These are phyloP conservation scores for Suhomyces maxii DNA, from an alignment of 1,139 yeast species.

Conservation along the genomic window DNA sequence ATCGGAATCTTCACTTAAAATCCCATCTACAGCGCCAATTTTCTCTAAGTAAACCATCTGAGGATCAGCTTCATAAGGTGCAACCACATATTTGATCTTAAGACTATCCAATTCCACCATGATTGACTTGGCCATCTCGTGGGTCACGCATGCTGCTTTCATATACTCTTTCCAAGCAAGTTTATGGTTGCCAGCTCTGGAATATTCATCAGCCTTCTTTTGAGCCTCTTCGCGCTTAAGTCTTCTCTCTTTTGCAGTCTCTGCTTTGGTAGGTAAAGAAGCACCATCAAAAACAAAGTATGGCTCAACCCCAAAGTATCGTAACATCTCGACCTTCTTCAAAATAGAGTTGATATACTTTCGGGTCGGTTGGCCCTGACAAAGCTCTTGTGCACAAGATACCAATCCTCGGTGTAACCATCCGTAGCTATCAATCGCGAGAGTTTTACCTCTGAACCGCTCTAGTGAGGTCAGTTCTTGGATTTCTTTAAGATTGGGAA, in stretches of 20 bases:
- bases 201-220: conserved; percentile 51
- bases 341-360: conserved; percentile 61
- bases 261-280: conserved; percentile 72
- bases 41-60: conserved; percentile 91
- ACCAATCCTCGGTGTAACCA: conserved; percentile 92
- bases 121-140: conserved; percentile 85
- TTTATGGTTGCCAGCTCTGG: conserved; percentile 52
- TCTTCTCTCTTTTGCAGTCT: conserved; percentile 68
- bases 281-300: conserved; percentile 96
- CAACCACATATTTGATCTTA: conserved; percentile 74
- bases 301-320: conserved; percentile 71
- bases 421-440: conserved; percentile 94
- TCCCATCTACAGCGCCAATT: conserved; percentile 74
- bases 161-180: conserved; percentile 69
- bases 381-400: conserved; percentile 82
- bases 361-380: conserved; percentile 67
- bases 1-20: conserved; percentile 94
- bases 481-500: conserved; percentile 71
- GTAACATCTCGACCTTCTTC: conserved; percentile 65
- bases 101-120: conserved; percentile 68
- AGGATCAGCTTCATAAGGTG: conserved; percentile 98
- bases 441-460: conserved; percentile 66
- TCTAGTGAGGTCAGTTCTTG: conserved; percentile 61
- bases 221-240: conserved; percentile 57
- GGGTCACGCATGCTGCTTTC: conserved; percentile 85